Percentiles rank a stretch among this genome's conserved stretches.
Conservation (phyloP, 768 basidiomycete species). For the Mycena filopes region DNA sequence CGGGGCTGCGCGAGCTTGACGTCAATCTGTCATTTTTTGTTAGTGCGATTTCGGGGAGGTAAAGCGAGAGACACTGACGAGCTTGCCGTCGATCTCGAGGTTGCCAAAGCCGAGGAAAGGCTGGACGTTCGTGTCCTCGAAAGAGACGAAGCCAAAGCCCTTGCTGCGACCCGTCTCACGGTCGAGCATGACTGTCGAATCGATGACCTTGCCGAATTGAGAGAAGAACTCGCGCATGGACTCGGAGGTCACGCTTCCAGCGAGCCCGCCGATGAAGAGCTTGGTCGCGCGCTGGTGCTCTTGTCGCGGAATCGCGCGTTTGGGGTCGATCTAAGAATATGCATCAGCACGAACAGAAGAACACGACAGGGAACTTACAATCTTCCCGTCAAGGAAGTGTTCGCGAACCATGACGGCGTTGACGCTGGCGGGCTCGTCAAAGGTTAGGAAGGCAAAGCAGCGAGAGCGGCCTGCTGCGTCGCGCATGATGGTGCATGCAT, state of each 20-base stretch:
- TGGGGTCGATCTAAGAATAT: conserved; percentile 91
- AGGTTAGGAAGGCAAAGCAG: conserved; percentile 98
- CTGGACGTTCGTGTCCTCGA: conserved; percentile 91
- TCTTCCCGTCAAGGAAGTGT: conserved; percentile 96
- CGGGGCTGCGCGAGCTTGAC: conserved; percentile 96
- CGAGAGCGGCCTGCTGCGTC: conserved; percentile 94
- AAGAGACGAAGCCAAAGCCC: conserved; percentile 98
- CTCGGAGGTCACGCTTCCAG: conserved; percentile 92
- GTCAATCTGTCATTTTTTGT: conserved; percentile 74
- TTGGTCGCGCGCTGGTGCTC: conserved; percentile 95
- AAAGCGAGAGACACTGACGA: conserved; percentile 63
- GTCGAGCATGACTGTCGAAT: conserved; percentile 99
- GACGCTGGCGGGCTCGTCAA: conserved; percentile 91
- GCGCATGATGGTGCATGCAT: conserved; percentile 98
- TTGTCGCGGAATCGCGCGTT: conserved; percentile 96
- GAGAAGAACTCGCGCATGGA: conserved; percentile 94
- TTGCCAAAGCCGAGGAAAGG: conserved; percentile 90
- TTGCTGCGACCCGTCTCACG: conserved; percentile 95
- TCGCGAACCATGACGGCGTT: conserved; percentile 96
- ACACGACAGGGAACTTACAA: conserved; percentile 68
- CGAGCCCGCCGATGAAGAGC: conserved; percentile 94
- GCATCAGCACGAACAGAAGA: background rate
- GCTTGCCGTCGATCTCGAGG: conserved; percentile 93
- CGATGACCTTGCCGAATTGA: conserved; percentile 94
- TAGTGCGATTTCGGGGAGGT: background rate